A percentile compares a stretch with the other conserved stretches of the same genome.
These are phyloP conservation scores for Fusarium irregulare DNA, from an alignment of 2,329 filamentous ascomycete species.

Conservation along the genomic window DNA sequence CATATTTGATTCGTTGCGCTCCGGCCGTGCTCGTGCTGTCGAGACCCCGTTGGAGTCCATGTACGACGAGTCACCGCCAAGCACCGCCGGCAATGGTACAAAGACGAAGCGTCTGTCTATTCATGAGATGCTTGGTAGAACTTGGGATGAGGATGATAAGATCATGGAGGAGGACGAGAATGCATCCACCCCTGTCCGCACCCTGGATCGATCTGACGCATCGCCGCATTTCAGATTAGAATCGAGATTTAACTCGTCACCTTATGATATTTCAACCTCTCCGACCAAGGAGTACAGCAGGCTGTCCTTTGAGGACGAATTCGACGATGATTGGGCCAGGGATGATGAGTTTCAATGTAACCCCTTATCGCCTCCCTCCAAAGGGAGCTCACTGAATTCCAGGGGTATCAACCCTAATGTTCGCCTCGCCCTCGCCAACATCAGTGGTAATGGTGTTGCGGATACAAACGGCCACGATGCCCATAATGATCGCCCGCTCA, in stretches of 20 bases:
- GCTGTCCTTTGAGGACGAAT: conserved; percentile 69
- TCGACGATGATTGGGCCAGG: conserved; percentile 71
- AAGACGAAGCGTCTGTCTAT: conserved; percentile 68
- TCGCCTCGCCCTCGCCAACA: conserved; percentile 64
- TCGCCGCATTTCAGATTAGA: conserved; percentile 48
- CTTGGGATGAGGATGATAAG: conserved; percentile 65
- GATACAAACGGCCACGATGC: conserved; percentile 45
- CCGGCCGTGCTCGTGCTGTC: conserved; percentile 72
- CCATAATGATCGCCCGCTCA: conserved; percentile 63
- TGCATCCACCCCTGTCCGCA: conserved; percentile 62
- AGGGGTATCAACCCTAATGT: conserved; percentile 64
- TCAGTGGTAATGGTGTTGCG: conserved; percentile 60
- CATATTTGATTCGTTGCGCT: conserved; percentile 80
- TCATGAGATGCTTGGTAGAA: conserved; percentile 67
- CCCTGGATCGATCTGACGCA: conserved; percentile 48
- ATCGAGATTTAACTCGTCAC: conserved; percentile 48
- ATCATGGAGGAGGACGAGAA: conserved; percentile 74
- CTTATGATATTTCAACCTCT: conserved; percentile 50
- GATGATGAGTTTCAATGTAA: conserved; percentile 65
- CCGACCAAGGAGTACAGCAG: conserved; percentile 58
- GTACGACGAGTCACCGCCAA: conserved; percentile 81
- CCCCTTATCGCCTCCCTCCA: conserved; percentile 67
- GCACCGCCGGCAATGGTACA: conserved; percentile 63
- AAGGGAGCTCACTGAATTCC: conserved; percentile 63
- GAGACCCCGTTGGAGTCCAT: conserved; percentile 81